Evolutionary conservation across 495 filamentous ascomycete species (phyloP).

Genomic region (Glonium stellatum): DNA sequence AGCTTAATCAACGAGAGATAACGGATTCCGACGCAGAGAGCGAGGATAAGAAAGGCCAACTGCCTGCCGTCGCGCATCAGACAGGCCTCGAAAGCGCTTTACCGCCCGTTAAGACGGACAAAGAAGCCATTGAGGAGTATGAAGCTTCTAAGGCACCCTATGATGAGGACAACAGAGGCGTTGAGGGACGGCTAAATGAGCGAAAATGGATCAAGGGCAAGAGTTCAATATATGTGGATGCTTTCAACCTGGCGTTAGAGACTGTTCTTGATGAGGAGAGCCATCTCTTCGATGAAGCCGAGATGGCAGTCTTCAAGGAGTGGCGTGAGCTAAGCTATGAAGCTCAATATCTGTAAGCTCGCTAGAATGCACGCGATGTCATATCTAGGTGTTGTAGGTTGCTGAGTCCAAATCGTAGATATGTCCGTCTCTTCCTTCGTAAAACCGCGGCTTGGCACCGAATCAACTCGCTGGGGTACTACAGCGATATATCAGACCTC

Average conservation of each 20-base stretch:
- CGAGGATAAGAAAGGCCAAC: conserved; percentile 23
- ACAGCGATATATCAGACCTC: conserved; percentile 75
- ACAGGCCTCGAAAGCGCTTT: conserved; percentile 77
- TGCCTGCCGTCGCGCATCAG: conserved; percentile 33
- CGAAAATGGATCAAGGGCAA: conserved; percentile 54
- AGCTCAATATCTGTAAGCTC: conserved; percentile 77
- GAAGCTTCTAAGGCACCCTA: conserved; percentile 51
- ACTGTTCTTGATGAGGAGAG: conserved; percentile 86
- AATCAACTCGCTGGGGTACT: conserved; percentile 64
- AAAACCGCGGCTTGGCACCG: conserved; percentile 96
- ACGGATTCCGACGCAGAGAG: conserved; percentile 34
- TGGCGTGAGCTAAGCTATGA: conserved; percentile 77
- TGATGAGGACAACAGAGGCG: conserved; percentile 23
- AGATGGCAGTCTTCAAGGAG: conserved; percentile 66
- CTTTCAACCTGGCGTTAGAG: conserved; percentile 87
- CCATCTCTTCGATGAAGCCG: conserved; percentile 77
- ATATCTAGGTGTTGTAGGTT: conserved; percentile 6
- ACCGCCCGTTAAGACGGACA: conserved; percentile 57
- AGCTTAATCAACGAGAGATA: conserved; percentile 15
- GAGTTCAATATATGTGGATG: conserved; percentile 94
- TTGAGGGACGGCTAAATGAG: conserved; percentile 47
- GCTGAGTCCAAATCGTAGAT: conserved; percentile 42
- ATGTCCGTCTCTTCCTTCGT: conserved; percentile 87
- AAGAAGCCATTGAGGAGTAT: conserved; percentile 74
- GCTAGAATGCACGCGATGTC: neutral